Conservation (phyloP, 2,329 filamentous ascomycete genomes). For the Lecanosticta acicola region DNA sequence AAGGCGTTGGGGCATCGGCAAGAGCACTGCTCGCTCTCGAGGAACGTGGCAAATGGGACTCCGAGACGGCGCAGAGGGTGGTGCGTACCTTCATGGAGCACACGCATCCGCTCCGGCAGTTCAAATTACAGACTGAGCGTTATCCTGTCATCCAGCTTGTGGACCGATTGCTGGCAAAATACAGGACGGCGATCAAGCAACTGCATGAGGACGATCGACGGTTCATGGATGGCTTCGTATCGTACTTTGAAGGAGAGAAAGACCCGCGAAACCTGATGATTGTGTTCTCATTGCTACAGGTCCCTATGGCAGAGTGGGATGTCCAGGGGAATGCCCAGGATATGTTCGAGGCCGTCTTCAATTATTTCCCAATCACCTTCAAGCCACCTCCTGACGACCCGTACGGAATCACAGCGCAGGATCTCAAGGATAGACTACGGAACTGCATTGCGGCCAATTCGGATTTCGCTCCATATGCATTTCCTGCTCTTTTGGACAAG, state of each 20-base stretch:
- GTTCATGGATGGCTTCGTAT: constrained; percentile 56
- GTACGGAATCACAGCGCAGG: constrained; percentile 63
- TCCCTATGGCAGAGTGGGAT: constrained; percentile 64
- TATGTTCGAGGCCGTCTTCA: constrained; percentile 64
- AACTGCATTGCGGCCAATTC: constrained; percentile 59
- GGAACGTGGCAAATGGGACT: constrained; percentile 55
- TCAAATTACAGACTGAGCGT: constrained; percentile 55
- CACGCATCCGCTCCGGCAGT: constrained; percentile 54
- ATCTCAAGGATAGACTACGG: constrained; percentile 59
- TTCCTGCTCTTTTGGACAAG: constrained; percentile 63
- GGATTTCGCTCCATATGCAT: constrained; percentile 60
- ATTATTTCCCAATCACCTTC: constrained; percentile 68
- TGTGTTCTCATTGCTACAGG: constrained; percentile 61
- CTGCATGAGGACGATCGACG: constrained; percentile 50
- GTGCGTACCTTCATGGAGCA: constrained; percentile 48
- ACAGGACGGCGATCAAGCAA: constrained; percentile 51
- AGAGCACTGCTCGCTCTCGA: constrained; percentile 56
- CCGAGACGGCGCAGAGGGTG: constrained; percentile 49
- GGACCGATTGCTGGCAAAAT: constrained; percentile 57
- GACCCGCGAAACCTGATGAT: constrained; percentile 66
- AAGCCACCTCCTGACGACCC: constrained; percentile 63
- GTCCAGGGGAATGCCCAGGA: constrained; percentile 55
- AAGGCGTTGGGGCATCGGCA: constrained; percentile 53
- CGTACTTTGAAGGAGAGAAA: constrained; percentile 63
- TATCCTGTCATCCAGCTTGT: constrained; percentile 58